These are phyloP conservation scores for Kwoniella heveanensis DNA, from an alignment of 768 basidiomycete genomes.

Conservation along the genomic window DNA sequence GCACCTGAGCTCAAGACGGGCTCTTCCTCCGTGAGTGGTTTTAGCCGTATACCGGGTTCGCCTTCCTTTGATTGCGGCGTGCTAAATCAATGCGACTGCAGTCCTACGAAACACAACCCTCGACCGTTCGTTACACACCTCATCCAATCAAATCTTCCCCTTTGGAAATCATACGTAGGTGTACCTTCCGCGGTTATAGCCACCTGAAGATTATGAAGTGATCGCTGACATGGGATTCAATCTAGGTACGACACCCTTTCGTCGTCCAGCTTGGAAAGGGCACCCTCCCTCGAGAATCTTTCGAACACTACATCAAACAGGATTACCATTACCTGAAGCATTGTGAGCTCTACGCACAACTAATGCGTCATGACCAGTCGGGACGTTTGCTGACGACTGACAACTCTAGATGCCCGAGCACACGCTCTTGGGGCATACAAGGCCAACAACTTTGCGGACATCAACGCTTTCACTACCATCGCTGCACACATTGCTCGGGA, in stretches of 20 bases:
- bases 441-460: slow-evolving; percentile 66
- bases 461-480: slow-evolving; percentile 66
- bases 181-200: too few species aligned
- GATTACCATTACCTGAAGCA: slow-evolving; percentile 55
- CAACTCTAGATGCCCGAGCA: slow-evolving; percentile 48
- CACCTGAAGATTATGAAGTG: too few species aligned
- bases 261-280: slow-evolving; percentile 74
- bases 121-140: slow-evolving; percentile 71
- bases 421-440: slow-evolving; percentile 76
- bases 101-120: slow-evolving; percentile 65
- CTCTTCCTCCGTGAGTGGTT: slow-evolving; percentile 64
- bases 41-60: too few species aligned
- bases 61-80: neutral
- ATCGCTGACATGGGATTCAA: too few species aligned
- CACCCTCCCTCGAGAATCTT: slow-evolving; percentile 66
- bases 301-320: slow-evolving; percentile 77
- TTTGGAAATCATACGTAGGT: slow-evolving; percentile 63
- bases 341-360: slow-evolving; percentile 58
- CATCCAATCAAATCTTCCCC: slow-evolving; percentile 60
- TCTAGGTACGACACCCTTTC: slow-evolving; percentile 75
- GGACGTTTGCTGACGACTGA: neutral
- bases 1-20: slow-evolving; percentile 62
- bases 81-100: slow-evolving; percentile 42
- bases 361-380: neutral
- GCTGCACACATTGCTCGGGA: slow-evolving; percentile 70